A percentile compares a stretch with the other conserved stretches of the same genome.
Evolutionary conservation across 164 flowering plant genomes (phyloP).

Genomic region (Macadamia integrifolia): DNA sequence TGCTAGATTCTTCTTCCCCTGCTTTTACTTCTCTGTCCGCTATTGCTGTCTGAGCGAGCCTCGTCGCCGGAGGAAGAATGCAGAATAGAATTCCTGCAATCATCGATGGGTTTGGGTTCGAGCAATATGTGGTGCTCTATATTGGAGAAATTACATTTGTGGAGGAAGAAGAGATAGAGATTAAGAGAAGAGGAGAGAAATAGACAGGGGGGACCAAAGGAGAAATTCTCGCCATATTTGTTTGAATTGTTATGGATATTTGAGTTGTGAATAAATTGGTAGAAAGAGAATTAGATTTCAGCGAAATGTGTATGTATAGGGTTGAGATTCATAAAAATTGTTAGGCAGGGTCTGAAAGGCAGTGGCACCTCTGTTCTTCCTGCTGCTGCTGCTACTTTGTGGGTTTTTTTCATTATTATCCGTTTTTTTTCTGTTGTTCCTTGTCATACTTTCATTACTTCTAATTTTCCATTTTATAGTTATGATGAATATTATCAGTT

Average conservation of each 20-base stretch:
- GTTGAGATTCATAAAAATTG: slow-evolving; percentile 29
- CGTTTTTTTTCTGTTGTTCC: slow-evolving; percentile 18
- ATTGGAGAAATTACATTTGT: neutral
- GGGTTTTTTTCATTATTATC: slow-evolving; percentile 32
- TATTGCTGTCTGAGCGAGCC: slow-evolving; percentile 23
- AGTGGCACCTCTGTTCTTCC: slow-evolving; percentile 14
- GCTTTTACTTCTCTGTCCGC: slow-evolving; percentile 16
- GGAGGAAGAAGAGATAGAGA: slow-evolving; percentile 2
- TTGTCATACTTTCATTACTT: slow-evolving; percentile 40
- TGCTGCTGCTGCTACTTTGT: slow-evolving; percentile 31
- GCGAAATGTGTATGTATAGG: slow-evolving; percentile 57
- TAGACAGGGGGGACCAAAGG: slow-evolving; percentile 24
- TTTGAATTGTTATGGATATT: slow-evolving; percentile 57
- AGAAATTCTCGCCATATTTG: slow-evolving; percentile 52
- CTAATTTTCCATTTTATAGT: slow-evolving; percentile 28
- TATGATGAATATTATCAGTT: slow-evolving; percentile 27
- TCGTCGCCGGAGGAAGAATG: slow-evolving; percentile 20
- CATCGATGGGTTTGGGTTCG: neutral
- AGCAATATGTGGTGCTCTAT: neutral
- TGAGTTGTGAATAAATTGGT: slow-evolving; percentile 52
- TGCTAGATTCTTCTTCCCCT: slow-evolving; percentile 18
- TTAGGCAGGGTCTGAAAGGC: slow-evolving; percentile 15
- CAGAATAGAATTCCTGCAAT: neutral
- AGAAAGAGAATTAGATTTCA: slow-evolving; percentile 48
- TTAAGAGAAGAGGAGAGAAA: slow-evolving; percentile 6